A percentile compares a stretch with the other conserved stretches of the same genome.
phyloP scores from a whole-genome alignment of 1,139 yeast species.

The Scheffersomyces parashehatae region DNA sequence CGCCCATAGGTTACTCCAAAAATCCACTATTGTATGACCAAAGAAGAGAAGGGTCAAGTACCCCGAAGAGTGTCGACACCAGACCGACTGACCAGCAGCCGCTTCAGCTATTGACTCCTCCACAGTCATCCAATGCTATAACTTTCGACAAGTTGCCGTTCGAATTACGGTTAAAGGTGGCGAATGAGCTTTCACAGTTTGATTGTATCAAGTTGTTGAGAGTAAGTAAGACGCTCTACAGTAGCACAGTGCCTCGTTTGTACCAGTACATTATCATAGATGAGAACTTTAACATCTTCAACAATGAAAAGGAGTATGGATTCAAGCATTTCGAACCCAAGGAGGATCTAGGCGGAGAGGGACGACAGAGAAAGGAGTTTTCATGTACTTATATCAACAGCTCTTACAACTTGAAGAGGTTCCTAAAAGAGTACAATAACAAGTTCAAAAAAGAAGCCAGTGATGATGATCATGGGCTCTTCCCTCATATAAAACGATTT shows the following conservation, averaged over 20 bases:
- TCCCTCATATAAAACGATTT: slow-evolving; percentile 19
- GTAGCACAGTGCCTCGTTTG: slow-evolving; percentile 31
- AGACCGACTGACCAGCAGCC: neutral
- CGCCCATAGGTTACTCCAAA: slow-evolving; percentile 30
- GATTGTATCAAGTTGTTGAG: slow-evolving; percentile 38
- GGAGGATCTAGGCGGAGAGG: slow-evolving; percentile 4
- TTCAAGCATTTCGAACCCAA: slow-evolving; percentile 7
- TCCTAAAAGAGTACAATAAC: slow-evolving; percentile 15
- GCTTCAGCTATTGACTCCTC: neutral
- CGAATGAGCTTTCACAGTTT: slow-evolving; percentile 39
- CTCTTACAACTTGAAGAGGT: slow-evolving; percentile 33
- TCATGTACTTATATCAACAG: slow-evolving; percentile 36
- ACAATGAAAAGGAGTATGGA: slow-evolving; percentile 26
- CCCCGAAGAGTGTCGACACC: slow-evolving; percentile 1
- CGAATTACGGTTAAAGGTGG: slow-evolving; percentile 36
- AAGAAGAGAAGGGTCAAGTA: neutral
- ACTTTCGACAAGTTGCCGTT: slow-evolving; percentile 32
- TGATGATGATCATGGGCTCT: slow-evolving; percentile 1
- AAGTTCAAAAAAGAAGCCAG: neutral
- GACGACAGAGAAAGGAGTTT: slow-evolving; percentile 7
- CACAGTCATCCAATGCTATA: slow-evolving; percentile 1
- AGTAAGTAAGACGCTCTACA: slow-evolving; percentile 30
- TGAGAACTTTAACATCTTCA: slow-evolving; percentile 34
- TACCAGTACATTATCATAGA: slow-evolving; percentile 44
- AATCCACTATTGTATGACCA: slow-evolving; percentile 15